Evolutionary conservation across 345 rosid genomes (phyloP).

Genomic region (Melaleuca alternifolia): DNA sequence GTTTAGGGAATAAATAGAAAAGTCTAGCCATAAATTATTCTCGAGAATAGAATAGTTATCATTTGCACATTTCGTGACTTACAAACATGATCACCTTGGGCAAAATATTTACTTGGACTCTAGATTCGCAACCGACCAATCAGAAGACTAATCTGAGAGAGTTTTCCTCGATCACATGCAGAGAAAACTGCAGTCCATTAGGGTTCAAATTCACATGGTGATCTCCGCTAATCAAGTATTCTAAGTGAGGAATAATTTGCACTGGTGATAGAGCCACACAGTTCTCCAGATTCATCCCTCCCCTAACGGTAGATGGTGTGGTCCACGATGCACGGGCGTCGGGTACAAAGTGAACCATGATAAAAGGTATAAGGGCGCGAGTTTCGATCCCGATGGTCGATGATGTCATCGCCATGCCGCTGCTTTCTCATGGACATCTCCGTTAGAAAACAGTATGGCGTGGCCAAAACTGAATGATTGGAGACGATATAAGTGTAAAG

Average conservation of each 20-base stretch:
- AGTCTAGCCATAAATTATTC: no score
- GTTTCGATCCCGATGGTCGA: background rate
- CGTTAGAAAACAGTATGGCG: background rate
- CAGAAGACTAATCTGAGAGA: background rate
- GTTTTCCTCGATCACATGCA: background rate
- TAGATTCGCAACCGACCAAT: accelerated
- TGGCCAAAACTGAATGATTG: background rate
- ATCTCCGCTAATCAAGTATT: background rate
- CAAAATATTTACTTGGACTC: background rate
- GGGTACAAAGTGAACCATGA: background rate
- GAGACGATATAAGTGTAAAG: background rate
- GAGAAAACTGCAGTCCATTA: background rate
- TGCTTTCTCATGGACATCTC: background rate
- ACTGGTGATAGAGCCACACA: background rate
- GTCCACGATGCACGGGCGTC: background rate
- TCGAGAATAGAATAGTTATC: no score
- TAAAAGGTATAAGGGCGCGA: background rate
- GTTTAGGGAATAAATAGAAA: no score
- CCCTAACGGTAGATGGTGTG: background rate
- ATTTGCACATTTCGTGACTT: background rate
- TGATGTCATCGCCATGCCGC: background rate
- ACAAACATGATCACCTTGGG: background rate
- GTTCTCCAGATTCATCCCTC: background rate
- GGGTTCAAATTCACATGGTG: background rate
- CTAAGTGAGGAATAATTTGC: background rate